Evolutionary conservation across 208 protist genomes (phyloP).

Genomic region (Trypanosoma lewisi): DNA sequence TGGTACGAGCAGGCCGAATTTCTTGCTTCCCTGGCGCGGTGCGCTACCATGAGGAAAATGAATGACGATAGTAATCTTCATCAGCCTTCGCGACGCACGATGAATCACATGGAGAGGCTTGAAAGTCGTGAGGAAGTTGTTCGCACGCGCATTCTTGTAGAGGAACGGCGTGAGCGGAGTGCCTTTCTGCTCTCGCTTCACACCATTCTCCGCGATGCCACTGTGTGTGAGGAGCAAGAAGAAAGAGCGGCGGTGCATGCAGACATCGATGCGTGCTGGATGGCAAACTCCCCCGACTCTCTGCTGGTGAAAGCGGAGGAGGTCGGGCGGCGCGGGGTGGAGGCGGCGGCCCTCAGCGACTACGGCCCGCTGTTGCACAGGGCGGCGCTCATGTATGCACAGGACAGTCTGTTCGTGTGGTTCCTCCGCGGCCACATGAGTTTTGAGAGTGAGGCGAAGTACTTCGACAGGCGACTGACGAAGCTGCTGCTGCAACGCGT

Average conservation of each 20-base stretch:
- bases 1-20: conserved; percentile 5
- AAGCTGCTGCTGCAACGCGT: conserved; percentile 30
- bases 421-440: conserved; percentile 41
- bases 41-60: neutral
- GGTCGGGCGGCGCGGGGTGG: conserved; percentile 17
- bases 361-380: conserved; percentile 16
- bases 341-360: conserved; percentile 7
- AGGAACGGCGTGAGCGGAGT: neutral
- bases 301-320: conserved; percentile 18
- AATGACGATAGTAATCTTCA: neutral
- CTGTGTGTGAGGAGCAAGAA: conserved; percentile 6
- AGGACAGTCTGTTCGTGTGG: conserved; percentile 19
- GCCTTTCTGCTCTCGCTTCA: conserved; percentile 7
- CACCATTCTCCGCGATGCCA: neutral
- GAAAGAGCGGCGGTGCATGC: neutral
- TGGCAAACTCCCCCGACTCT: neutral
- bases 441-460: conserved; percentile 28
- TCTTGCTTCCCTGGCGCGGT: conserved; percentile 1
- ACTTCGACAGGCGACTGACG: conserved; percentile 40
- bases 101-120: conserved; percentile 12
- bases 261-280: conserved; percentile 9
- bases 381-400: conserved; percentile 12
- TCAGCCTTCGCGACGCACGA: conserved; percentile 3
- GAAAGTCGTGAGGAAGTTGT: conserved; percentile 25
- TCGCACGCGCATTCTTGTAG: conserved; percentile 9